Conservation (phyloP, 2,329 filamentous ascomycete genomes). For the Dothideomycetidae sp. region DNA sequence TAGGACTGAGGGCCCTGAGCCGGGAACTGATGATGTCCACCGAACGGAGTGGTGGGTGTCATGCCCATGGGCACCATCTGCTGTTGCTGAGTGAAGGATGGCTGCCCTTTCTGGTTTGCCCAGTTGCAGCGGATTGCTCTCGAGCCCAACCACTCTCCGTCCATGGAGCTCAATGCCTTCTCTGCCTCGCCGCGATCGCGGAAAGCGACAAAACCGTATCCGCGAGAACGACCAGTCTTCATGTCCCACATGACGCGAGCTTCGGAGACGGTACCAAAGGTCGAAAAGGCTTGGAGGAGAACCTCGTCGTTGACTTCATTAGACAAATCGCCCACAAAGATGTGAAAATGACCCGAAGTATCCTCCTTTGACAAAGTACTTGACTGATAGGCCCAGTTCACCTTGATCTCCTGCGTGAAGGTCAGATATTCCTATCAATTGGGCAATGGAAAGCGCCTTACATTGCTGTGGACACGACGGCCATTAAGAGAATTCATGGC, state of each 20-base stretch:
- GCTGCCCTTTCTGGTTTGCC: slow-evolving; percentile 99
- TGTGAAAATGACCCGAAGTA: slow-evolving; percentile 95
- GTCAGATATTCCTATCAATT: slow-evolving; percentile 16
- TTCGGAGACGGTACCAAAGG: slow-evolving; percentile 90
- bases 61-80: slow-evolving; percentile 96
- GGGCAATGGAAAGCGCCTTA: slow-evolving; percentile 37
- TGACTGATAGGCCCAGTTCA: slow-evolving; percentile 99
- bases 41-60: slow-evolving; percentile 91
- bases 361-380: slow-evolving; percentile 92
- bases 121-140: slow-evolving; percentile 98
- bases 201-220: slow-evolving; percentile 96
- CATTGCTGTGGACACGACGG: slow-evolving; percentile 84
- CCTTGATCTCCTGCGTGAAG: slow-evolving; percentile 68
- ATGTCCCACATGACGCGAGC: slow-evolving; percentile 99
- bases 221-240: slow-evolving; percentile 96
- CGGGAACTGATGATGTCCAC: slow-evolving; percentile 84
- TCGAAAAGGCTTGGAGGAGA: slow-evolving; percentile 82
- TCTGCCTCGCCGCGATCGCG: slow-evolving; percentile 86
- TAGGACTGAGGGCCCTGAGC: slow-evolving; percentile 94
- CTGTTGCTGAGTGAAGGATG: slow-evolving; percentile 94
- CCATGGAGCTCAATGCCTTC: slow-evolving; percentile 93
- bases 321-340: slow-evolving; percentile 93
- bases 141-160: slow-evolving; percentile 96
- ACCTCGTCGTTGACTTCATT: slow-evolving; percentile 99
- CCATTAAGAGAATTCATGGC: slow-evolving; percentile 97